Base-by-base conservation (phyloP, 1,139 yeast genomes). In the Geotrichum citri-aurantii region DNA sequence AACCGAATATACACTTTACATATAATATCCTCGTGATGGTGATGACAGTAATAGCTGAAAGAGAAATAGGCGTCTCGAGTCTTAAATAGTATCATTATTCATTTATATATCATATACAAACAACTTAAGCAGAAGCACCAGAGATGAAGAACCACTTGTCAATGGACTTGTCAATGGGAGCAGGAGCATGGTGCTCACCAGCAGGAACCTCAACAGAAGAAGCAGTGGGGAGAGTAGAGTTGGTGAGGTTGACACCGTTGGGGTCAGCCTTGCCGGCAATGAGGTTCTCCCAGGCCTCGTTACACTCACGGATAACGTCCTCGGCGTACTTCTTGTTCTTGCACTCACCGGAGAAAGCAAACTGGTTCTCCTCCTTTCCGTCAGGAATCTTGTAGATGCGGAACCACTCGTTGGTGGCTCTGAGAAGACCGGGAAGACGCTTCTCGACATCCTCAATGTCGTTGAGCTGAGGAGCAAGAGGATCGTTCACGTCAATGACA, bases 91-190 rank as follows among this genome's bases (percentile, higher is more conserved):
- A 33, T 33, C 40, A 33, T 33, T 33, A 33, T 33, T 33, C 40
- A 33, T 33, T 33, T 33, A 33, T 33, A 33, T 33, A 33, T 49
- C 37, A 29, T 49, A 23, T 24, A 29, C 19, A 49, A 49, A 17
- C 37, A 29, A 48, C 37, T 53, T 59, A 59, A 23, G 56, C 62
- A 54, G 62, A 59, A 19, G 59, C 56, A 51, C 62, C 60, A 51
- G 62, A 60, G 75, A 93, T 93, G 84, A 85, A 93, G 83, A 93
- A 93, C 99, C 99, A 93, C 81, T 93, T 93, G 83, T 93, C 98
- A 73, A 93, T 79, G 60, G 97, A 90, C 77, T 89, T 85, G 80
- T 93, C 99, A 75, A 93, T 89, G 76, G 97, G 95, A 65, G 96
- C 97, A 71, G 95, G 92, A 63, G 88, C 81, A 65, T 77, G 76